Evolutionary conservation across 176 grass and related monocot species (phyloP).

Genomic region (Cymbopogon citratus): DNA sequence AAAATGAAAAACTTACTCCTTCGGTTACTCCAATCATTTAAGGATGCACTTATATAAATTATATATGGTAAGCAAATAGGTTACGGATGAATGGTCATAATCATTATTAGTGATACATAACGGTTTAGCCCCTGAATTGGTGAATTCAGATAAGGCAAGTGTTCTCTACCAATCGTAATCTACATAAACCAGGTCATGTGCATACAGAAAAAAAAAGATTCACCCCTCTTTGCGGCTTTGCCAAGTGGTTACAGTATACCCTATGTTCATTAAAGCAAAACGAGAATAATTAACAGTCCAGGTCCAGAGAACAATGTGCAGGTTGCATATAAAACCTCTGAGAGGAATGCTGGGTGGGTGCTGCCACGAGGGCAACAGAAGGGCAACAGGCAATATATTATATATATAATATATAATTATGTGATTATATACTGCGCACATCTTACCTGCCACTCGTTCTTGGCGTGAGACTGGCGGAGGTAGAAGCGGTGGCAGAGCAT

Average conservation of each 20-base stretch:
- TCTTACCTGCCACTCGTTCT: constrained; percentile 49
- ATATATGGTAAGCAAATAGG: neutral
- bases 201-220: neutral
- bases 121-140: neutral
- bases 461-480: constrained; percentile 58
- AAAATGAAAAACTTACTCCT: neutral
- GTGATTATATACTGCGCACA: neutral
- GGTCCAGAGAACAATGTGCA: neutral
- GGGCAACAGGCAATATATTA: no score
- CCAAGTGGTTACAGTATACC: neutral
- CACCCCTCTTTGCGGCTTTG: neutral
- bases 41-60: neutral
- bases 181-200: neutral
- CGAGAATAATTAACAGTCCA: neutral
- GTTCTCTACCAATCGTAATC: neutral
- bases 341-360: neutral
- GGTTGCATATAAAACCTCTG: neutral
- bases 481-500: constrained; percentile 79
- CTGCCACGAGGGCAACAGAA: no score
- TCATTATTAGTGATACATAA: no score
- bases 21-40: neutral
- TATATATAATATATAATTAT: neutral
- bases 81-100: no score
- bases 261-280: neutral
- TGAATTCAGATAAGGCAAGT: neutral